Evolutionary conservation across 2,329 filamentous ascomycete genomes (phyloP).

Genomic region (Geosmithia flava): DNA sequence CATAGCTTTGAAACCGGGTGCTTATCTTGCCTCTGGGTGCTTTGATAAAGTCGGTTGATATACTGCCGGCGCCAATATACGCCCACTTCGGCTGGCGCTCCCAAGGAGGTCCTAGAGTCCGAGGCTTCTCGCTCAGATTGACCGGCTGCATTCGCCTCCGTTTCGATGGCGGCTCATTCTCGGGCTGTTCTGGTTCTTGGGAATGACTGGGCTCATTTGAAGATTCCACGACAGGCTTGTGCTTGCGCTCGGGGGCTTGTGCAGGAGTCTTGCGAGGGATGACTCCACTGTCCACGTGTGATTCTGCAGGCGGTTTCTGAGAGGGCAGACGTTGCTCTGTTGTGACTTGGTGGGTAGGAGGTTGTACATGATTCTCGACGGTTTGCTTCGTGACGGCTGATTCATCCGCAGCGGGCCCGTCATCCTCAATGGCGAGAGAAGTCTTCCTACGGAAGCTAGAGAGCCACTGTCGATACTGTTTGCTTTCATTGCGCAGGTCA

Average conservation of each 20-base stretch:
- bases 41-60: conserved; percentile 11
- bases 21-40: conserved; percentile 10
- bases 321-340: not conserved
- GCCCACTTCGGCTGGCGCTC: conserved; percentile 5
- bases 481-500: conserved; percentile 39
- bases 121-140: not conserved
- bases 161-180: not conserved
- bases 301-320: not conserved
- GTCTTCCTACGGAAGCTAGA: not conserved
- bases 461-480: conserved; percentile 23
- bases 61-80: conserved; percentile 21
- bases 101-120: not conserved
- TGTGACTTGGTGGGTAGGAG: not conserved
- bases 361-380: not conserved
- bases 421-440: not conserved
- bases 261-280: not conserved
- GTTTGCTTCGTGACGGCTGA: not conserved
- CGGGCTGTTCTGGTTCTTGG: not conserved
- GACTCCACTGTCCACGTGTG: not conserved
- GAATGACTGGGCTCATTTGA: not conserved
- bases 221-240: not conserved
- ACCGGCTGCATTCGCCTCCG: not conserved
- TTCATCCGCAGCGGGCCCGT: not conserved
- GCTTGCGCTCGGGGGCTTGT: not conserved
- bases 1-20: conserved; percentile 8